Percentiles rank a stretch among this genome's conserved stretches.
Conservation (phyloP, 139 green algal genomes). For the Nannochloris sp. region DNA sequence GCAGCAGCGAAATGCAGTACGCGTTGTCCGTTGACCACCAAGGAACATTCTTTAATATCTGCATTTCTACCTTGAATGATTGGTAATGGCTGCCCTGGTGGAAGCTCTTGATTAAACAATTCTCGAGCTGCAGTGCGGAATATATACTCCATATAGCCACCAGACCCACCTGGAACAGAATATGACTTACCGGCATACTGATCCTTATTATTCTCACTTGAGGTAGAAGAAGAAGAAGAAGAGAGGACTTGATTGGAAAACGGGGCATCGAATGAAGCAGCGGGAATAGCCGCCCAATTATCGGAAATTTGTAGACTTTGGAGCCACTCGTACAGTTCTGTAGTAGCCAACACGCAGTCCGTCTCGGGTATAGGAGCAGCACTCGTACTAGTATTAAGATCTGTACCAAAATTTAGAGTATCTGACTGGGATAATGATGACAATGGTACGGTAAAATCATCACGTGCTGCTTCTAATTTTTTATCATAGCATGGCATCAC, state of each 20-base stretch:
- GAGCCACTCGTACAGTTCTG: conserved; percentile 75
- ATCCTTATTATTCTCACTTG: too few species aligned
- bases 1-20: conserved; percentile 72
- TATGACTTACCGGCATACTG: neutral
- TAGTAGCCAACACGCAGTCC: conserved; percentile 88
- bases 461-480: conserved; percentile 91
- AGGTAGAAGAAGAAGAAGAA: too few species aligned
- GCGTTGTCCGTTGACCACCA: conserved; percentile 31
- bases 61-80: conserved; percentile 32
- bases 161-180: conserved; percentile 32
- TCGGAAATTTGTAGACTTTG: conserved; percentile 23
- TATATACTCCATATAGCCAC: conserved; percentile 82
- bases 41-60: conserved; percentile 37
- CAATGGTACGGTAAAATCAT: conserved; percentile 65
- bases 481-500: conserved; percentile 99
- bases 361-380: conserved; percentile 52
- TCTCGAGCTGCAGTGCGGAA: conserved; percentile 58
- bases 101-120: conserved; percentile 61
- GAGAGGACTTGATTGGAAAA: neutral
- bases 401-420: too few species aligned
- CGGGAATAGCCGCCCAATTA: conserved; percentile 2
- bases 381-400: too few species aligned
- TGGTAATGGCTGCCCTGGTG: conserved; percentile 45
- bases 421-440: too few species aligned
- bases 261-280: conserved; percentile 21